Evolutionary conservation across 2,329 filamentous ascomycete genomes (phyloP).

Genomic region (Cylindrodendrum hubeiense): DNA sequence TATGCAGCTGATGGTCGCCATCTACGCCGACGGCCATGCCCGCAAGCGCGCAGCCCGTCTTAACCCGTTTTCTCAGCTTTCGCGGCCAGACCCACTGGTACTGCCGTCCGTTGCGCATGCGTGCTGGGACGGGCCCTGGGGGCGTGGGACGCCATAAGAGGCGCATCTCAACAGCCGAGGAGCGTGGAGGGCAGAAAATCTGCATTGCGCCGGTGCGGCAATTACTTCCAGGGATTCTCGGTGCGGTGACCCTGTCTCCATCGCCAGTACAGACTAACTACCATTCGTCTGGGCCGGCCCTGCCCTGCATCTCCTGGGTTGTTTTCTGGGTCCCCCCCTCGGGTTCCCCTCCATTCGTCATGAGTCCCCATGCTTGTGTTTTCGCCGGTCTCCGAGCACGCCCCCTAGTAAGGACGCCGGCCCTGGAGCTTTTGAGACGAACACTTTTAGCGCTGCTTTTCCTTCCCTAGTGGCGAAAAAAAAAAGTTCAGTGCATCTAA

Average conservation of each 20-base stretch:
- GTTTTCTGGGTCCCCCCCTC: neutral
- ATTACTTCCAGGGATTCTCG: constrained; percentile 30
- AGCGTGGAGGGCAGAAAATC: constrained; percentile 3
- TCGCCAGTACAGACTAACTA: constrained; percentile 9
- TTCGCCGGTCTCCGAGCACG: constrained; percentile 3
- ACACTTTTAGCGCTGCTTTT: neutral
- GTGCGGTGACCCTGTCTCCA: constrained; percentile 24
- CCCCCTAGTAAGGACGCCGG: neutral
- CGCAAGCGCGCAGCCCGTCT: constrained; percentile 31
- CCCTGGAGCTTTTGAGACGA: constrained; percentile 1
- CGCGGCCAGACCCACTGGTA: constrained; percentile 35
- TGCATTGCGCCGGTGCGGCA: constrained; percentile 34
- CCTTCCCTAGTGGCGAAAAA: constrained; percentile 9
- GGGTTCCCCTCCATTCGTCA: neutral
- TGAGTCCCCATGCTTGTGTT: neutral
- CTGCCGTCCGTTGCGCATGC: constrained; percentile 23
- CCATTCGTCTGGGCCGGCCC: neutral
- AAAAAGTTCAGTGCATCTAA: constrained; percentile 49
- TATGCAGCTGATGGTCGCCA: constrained; percentile 19
- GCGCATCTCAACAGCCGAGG: constrained; percentile 13
- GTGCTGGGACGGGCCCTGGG: constrained; percentile 2
- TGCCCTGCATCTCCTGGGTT: constrained; percentile 14
- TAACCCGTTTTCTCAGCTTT: constrained; percentile 34
- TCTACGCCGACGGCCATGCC: constrained; percentile 23
- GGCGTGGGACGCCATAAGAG: constrained; percentile 10